phyloP scores from a whole-genome alignment of 306 rosid genomes.

The Ormosia semicastrata region DNA sequence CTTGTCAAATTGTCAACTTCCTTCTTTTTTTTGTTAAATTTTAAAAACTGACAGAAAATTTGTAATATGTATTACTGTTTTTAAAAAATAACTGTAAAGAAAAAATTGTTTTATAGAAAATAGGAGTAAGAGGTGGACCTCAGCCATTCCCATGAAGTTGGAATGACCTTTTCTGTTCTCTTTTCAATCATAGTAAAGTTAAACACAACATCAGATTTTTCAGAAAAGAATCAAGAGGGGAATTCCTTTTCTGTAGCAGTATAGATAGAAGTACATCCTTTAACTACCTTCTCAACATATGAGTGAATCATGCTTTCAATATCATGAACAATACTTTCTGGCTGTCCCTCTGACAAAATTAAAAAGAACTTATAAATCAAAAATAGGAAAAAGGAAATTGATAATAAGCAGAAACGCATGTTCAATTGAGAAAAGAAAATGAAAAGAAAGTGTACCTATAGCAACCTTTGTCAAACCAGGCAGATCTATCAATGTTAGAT shows the following conservation, averaged over 20 bases:
- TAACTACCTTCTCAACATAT: constrained; percentile 66
- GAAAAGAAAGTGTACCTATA: constrained; percentile 55
- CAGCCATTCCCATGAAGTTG: not conserved
- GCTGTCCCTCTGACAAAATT: constrained; percentile 64
- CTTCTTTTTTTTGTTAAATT: no score
- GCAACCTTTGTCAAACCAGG: constrained; percentile 97
- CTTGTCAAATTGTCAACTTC: not conserved
- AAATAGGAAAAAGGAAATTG: not conserved
- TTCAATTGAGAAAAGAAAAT: not conserved
- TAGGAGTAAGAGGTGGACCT: not conserved
- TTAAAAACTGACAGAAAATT: not conserved
- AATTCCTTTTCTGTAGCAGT: not conserved
- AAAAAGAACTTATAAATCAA: constrained; percentile 20
- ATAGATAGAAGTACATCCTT: not conserved
- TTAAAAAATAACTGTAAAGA: not conserved
- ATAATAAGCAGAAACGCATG: not conserved
- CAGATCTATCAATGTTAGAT: constrained; percentile 81
- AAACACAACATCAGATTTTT: not conserved
- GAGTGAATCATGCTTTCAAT: constrained; percentile 76
- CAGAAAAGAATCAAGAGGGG: not conserved
- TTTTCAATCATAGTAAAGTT: not conserved
- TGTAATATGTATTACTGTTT: not conserved
- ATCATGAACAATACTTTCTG: constrained; percentile 69
- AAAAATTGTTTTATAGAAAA: not conserved
- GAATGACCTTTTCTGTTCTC: constrained; percentile 4